These are phyloP conservation scores for Flagelloscypha sp. DNA, from an alignment of 768 basidiomycete genomes.

Conservation along the genomic window DNA sequence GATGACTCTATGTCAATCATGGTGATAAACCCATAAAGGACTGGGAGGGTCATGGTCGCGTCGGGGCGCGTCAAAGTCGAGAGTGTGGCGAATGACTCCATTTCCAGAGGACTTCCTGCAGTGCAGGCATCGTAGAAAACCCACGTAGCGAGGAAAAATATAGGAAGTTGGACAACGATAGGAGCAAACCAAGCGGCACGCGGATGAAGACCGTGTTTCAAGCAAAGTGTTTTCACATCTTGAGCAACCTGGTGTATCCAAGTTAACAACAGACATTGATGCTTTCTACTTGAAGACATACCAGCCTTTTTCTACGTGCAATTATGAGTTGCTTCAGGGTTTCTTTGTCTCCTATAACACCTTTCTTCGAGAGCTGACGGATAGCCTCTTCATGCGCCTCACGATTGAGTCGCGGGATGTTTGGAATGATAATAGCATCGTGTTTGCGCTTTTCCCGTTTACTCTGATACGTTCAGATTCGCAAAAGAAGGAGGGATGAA, in stretches of 20 bases:
- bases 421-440: conserved; percentile 54
- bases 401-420: conserved; percentile 42
- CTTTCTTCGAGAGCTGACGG: conserved; percentile 45
- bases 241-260: conserved; percentile 25
- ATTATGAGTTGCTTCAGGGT: conserved; percentile 39
- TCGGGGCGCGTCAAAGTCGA: conserved; percentile 65
- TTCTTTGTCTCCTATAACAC: conserved; percentile 48
- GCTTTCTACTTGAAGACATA: conserved; percentile 21
- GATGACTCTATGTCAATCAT: conserved; percentile 75
- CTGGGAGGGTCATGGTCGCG: conserved; percentile 60
- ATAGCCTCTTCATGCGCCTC: conserved; percentile 23
- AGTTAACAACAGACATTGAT: neutral
- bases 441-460: conserved; percentile 49
- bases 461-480: conserved; percentile 39
- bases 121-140: conserved; percentile 47
- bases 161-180: conserved; percentile 58
- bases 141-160: conserved; percentile 62
- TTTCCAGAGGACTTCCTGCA: conserved; percentile 59
- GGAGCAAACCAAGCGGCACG: conserved; percentile 51
- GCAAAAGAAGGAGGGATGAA: conserved; percentile 8
- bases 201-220: conserved; percentile 49
- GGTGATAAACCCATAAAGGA: conserved; percentile 63
- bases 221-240: conserved; percentile 51
- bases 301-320: conserved; percentile 40
- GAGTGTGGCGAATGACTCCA: conserved; percentile 70